A percentile compares a stretch with the other conserved stretches of the same genome.
Evolutionary conservation across 2,329 filamentous ascomycete species (phyloP).

Genomic region (Ophiocordyceps camponoti-rufipedis): DNA sequence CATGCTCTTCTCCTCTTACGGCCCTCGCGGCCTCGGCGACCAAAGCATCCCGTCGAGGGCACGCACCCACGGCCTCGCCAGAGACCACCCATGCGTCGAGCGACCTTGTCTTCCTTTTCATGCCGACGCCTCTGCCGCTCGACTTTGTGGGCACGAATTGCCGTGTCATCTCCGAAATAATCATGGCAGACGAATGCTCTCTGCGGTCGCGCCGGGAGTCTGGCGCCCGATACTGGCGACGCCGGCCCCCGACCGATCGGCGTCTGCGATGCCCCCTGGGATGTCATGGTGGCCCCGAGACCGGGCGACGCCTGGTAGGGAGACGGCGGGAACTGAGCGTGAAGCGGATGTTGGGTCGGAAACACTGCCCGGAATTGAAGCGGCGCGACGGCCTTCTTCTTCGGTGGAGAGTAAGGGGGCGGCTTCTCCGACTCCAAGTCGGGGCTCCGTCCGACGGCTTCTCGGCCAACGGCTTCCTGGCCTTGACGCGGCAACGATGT

Average conservation of each 20-base stretch:
- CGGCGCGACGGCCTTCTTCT: conserved; percentile 15
- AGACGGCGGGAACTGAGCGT: conserved; percentile 32
- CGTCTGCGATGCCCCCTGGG: conserved; percentile 38
- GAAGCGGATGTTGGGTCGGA: conserved; percentile 31
- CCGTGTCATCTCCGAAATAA: conserved; percentile 21
- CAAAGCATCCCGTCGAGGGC: conserved; percentile 44
- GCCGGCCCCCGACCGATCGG: conserved; percentile 14
- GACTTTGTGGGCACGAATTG: conserved; percentile 22
- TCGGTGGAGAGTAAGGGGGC: conserved; percentile 36
- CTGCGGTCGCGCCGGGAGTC: conserved; percentile 23
- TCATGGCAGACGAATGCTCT: conserved; percentile 27
- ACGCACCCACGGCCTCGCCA: conserved; percentile 51
- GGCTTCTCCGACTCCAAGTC: conserved; percentile 24
- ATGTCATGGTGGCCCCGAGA: conserved; percentile 41
- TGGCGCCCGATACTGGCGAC: conserved; percentile 4
- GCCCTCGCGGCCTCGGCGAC: conserved; percentile 42
- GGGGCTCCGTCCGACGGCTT: conserved; percentile 17
- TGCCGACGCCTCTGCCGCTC: conserved; percentile 35
- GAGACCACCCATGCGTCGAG: conserved; percentile 36
- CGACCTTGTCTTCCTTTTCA: conserved; percentile 48
- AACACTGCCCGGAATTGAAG: conserved; percentile 39
- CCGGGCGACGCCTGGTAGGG: conserved; percentile 46
- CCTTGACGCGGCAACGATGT: not conserved
- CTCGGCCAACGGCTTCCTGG: not conserved
- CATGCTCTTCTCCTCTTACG: conserved; percentile 45